These are phyloP conservation scores for Alopecurus myosuroides DNA, from an alignment of 176 grass and related monocot genomes.

Conservation along the genomic window DNA sequence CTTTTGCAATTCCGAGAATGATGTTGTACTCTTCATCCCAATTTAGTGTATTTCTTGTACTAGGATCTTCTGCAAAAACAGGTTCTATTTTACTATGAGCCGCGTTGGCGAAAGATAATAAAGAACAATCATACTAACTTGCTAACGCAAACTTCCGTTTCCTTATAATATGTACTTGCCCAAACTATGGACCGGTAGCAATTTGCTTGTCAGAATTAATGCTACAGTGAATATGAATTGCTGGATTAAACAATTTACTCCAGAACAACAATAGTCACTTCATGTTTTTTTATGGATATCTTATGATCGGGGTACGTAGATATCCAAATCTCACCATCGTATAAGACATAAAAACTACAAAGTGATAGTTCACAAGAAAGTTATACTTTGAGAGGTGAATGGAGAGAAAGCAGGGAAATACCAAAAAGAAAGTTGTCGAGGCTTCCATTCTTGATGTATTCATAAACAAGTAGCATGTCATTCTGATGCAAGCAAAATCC, in stretches of 20 bases:
- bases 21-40: slow-evolving; percentile 33
- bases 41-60: slow-evolving; percentile 7
- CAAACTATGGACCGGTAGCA: neutral
- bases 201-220: neutral
- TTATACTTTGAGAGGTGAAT: neutral
- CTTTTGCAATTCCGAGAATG: slow-evolving; percentile 37
- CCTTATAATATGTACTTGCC: neutral
- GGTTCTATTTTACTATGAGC: neutral
- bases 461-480: slow-evolving; percentile 32
- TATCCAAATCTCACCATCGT: neutral
- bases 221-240: neutral
- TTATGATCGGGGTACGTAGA: neutral
- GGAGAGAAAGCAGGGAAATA: slow-evolving; percentile 2
- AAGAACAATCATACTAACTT: neutral
- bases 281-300: neutral
- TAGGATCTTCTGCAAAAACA: neutral
- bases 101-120: neutral
- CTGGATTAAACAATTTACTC: neutral
- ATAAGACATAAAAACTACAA: neutral
- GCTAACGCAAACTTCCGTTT: neutral
- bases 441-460: slow-evolving; percentile 38
- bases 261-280: neutral
- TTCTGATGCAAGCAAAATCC: slow-evolving; percentile 36
- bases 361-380: neutral
- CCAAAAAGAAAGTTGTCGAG: slow-evolving; percentile 39